These are phyloP conservation scores for Zygosaccharomyces kombuchaensis DNA, from an alignment of 805 yeast species.

Conservation along the genomic window DNA sequence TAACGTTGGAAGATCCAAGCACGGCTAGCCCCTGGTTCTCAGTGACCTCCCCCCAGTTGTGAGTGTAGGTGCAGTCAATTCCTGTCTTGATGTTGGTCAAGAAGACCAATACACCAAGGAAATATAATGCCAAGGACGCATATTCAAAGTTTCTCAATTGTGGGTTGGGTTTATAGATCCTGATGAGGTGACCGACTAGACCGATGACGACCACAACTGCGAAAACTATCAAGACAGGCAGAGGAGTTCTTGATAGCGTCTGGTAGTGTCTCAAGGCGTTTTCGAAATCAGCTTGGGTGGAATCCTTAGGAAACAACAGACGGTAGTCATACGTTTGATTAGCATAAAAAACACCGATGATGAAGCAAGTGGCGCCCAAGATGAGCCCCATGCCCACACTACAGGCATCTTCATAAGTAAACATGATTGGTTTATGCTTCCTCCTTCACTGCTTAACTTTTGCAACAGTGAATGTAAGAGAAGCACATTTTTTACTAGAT, in stretches of 20 bases:
- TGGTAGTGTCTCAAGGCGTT: conserved; percentile 70
- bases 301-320: conserved; percentile 61
- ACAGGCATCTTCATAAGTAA: conserved; percentile 29
- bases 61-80: conserved; percentile 57
- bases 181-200: conserved; percentile 64
- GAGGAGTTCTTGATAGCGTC: conserved; percentile 64
- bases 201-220: conserved; percentile 67
- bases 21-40: conserved; percentile 82
- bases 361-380: conserved; percentile 56
- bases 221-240: conserved; percentile 38
- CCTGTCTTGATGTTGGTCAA: conserved; percentile 85
- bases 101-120: conserved; percentile 72
- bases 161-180: conserved; percentile 81
- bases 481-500: not conserved
- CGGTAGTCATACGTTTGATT: conserved; percentile 79
- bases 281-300: conserved; percentile 50
- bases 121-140: conserved; percentile 70
- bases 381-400: conserved; percentile 31
- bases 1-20: conserved; percentile 81
- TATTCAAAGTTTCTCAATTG: conserved; percentile 88
- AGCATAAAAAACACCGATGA: conserved; percentile 71
- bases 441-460: not conserved
- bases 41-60: conserved; percentile 93
- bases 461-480: not conserved
- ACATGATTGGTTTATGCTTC: not conserved